These are phyloP conservation scores for Mycena alexandri DNA, from an alignment of 768 basidiomycete genomes.

Conservation along the genomic window DNA sequence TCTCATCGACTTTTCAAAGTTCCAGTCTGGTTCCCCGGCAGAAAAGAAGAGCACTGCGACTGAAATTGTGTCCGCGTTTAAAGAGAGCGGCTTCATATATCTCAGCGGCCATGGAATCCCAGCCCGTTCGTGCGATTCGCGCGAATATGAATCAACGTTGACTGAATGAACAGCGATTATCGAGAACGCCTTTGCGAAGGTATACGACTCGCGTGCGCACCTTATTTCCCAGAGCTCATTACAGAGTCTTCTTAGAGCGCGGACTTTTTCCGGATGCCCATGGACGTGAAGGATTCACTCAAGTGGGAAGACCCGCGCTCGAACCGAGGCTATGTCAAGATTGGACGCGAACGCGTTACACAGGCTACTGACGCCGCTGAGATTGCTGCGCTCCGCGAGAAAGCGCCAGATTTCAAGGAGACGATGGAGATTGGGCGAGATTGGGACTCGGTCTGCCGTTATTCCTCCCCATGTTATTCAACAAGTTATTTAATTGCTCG, in stretches of 20 bases:
- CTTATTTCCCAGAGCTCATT: not conserved
- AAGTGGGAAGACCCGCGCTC: slow-evolving; percentile 90
- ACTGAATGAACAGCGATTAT: slow-evolving; percentile 56
- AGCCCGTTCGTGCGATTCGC: slow-evolving; percentile 46
- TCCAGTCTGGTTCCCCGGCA: slow-evolving; percentile 60
- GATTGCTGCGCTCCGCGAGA: slow-evolving; percentile 78
- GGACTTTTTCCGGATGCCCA: slow-evolving; percentile 78
- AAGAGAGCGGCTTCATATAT: slow-evolving; percentile 86
- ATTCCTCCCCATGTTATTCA: too few relatives aligned
- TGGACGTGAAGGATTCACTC: slow-evolving; percentile 70
- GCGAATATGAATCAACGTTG: not conserved
- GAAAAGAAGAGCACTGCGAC: slow-evolving; percentile 75
- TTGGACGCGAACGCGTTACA: slow-evolving; percentile 87
- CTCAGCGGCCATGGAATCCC: slow-evolving; percentile 80
- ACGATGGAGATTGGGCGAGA: slow-evolving; percentile 92
- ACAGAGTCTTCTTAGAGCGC: slow-evolving; percentile 67
- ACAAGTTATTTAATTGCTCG: too few relatives aligned
- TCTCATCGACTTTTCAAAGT: slow-evolving; percentile 82
- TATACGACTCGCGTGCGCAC: slow-evolving; percentile 36
- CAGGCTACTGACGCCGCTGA: slow-evolving; percentile 77
- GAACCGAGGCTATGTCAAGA: slow-evolving; percentile 85
- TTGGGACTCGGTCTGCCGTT: slow-evolving; percentile 64
- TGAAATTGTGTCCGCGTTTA: slow-evolving; percentile 82
- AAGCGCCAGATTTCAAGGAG: slow-evolving; percentile 87
- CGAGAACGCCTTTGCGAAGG: slow-evolving; percentile 75